A percentile compares a stretch with the other conserved stretches of the same genome.
Evolutionary conservation across 2,329 filamentous ascomycete species (phyloP).

Genomic region (Nigrograna mackinnonii): DNA sequence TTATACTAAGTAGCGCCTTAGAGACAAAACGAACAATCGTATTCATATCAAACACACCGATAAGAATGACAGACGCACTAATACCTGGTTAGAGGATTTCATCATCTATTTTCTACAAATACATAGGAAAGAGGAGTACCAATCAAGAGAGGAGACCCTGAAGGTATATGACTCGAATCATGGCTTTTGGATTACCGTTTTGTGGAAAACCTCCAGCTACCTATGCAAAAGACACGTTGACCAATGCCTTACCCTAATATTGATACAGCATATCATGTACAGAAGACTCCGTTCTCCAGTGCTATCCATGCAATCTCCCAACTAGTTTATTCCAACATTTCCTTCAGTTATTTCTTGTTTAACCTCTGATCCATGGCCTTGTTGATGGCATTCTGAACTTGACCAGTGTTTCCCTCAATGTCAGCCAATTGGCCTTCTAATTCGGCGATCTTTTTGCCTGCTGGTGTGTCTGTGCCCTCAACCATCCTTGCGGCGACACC

Average conservation of each 20-base stretch:
- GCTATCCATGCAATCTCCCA: not conserved
- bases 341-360: conserved; percentile 26
- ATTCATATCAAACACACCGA: no score
- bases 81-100: not conserved
- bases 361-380: conserved; percentile 40
- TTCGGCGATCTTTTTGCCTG: conserved; percentile 33
- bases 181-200: not conserved
- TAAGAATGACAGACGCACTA: no score
- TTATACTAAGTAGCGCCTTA: no score
- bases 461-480: conserved; percentile 17
- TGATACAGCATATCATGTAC: conserved; percentile 4
- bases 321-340: no score
- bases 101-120: not conserved
- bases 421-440: conserved; percentile 28
- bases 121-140: not conserved
- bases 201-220: not conserved
- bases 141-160: not conserved
- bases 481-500: conserved; percentile 59
- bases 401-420: conserved; percentile 21
- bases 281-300: conserved; percentile 2
- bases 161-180: not conserved
- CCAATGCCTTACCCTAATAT: not conserved
- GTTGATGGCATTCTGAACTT: conserved; percentile 35
- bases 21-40: no score
- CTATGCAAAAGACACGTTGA: not conserved